These are phyloP conservation scores for Fragilaria radians DNA, from an alignment of 108 stramenopile species.

Conservation along the genomic window DNA sequence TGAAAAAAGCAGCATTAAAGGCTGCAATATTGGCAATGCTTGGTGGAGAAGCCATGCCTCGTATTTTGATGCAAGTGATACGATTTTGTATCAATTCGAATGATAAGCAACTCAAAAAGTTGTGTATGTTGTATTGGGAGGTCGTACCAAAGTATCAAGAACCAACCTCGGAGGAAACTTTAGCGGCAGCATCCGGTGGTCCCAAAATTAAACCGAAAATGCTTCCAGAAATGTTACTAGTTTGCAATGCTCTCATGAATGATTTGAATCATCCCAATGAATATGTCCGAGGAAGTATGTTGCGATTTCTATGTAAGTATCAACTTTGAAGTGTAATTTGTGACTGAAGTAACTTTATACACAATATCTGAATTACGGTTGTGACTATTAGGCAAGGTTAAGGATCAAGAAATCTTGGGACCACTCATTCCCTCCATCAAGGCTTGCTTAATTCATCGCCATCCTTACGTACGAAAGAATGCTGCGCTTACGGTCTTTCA, in stretches of 20 bases:
- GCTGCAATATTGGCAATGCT: slow-evolving; percentile 98
- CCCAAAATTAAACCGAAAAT: slow-evolving; percentile 79
- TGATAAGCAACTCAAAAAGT: slow-evolving; percentile 97
- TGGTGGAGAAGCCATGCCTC: slow-evolving; percentile 94
- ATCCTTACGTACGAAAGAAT: slow-evolving; percentile 97
- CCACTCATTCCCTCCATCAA: slow-evolving; percentile 94
- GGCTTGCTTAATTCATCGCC: slow-evolving; percentile 93
- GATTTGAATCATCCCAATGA: slow-evolving; percentile 99
- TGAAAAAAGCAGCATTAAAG: slow-evolving; percentile 91
- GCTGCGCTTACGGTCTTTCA: slow-evolving; percentile 94
- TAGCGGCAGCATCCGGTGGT: slow-evolving; percentile 66
- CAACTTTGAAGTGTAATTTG: not conserved
- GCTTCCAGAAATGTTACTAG: slow-evolving; percentile 97
- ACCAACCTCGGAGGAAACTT: slow-evolving; percentile 64
- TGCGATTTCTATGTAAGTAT: slow-evolving; percentile 89
- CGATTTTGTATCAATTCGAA: slow-evolving; percentile 98
- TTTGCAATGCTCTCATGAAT: slow-evolving; percentile 98
- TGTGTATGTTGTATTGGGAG: slow-evolving; percentile 99
- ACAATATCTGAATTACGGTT: not conserved
- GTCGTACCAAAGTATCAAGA: slow-evolving; percentile 95
- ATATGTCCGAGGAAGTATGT: slow-evolving; percentile 97
- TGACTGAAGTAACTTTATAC: no score
- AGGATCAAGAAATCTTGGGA: slow-evolving; percentile 96
- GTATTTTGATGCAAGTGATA: slow-evolving; percentile 97
- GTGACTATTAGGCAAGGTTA: slow-evolving; percentile 56